phyloP scores from a whole-genome alignment of 2,329 filamentous ascomycete species.

The Didymella keratinophila region DNA sequence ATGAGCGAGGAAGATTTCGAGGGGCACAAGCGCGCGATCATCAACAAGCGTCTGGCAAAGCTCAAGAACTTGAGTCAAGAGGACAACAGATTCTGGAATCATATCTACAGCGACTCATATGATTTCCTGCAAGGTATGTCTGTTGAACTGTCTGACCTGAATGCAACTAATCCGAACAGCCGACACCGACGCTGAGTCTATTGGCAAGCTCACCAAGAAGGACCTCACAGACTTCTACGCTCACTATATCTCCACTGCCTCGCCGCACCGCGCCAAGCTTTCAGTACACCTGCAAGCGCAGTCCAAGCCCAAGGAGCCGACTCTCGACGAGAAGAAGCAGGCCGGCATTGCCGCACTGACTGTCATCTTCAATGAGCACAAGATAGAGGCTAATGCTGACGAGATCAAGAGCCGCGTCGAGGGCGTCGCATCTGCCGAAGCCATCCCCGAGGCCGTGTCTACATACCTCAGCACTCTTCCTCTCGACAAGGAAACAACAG shows the following conservation, averaged over 20 bases:
- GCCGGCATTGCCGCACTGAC: slow-evolving; percentile 48
- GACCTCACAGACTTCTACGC: slow-evolving; percentile 84
- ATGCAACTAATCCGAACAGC: slow-evolving; percentile 54
- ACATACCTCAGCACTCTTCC: slow-evolving; percentile 54
- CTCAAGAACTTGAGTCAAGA: slow-evolving; percentile 91
- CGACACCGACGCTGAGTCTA: slow-evolving; percentile 76
- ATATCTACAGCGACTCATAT: slow-evolving; percentile 85
- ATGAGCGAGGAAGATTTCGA: slow-evolving; percentile 90
- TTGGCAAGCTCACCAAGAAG: slow-evolving; percentile 77
- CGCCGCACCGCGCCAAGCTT: slow-evolving; percentile 78
- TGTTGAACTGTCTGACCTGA: slow-evolving; percentile 5
- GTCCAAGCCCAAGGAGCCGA: slow-evolving; percentile 53
- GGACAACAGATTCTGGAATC: slow-evolving; percentile 80
- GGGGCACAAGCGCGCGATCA: slow-evolving; percentile 85
- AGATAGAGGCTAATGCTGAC: slow-evolving; percentile 53
- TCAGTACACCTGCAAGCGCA: slow-evolving; percentile 85
- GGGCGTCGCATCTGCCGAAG: slow-evolving; percentile 55
- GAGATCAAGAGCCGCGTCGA: slow-evolving; percentile 56
- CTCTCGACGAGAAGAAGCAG: slow-evolving; percentile 54
- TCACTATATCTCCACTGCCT: slow-evolving; percentile 76
- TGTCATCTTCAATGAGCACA: slow-evolving; percentile 57
- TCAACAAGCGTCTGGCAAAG: slow-evolving; percentile 88
- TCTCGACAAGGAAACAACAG: slow-evolving; percentile 60
- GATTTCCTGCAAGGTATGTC: slow-evolving; percentile 84
- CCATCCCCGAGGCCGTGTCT: slow-evolving; percentile 61